A percentile compares a stretch with the other conserved stretches of the same genome.
Conservation (phyloP, 441 rosid species). For the Populus hybrid region DNA sequence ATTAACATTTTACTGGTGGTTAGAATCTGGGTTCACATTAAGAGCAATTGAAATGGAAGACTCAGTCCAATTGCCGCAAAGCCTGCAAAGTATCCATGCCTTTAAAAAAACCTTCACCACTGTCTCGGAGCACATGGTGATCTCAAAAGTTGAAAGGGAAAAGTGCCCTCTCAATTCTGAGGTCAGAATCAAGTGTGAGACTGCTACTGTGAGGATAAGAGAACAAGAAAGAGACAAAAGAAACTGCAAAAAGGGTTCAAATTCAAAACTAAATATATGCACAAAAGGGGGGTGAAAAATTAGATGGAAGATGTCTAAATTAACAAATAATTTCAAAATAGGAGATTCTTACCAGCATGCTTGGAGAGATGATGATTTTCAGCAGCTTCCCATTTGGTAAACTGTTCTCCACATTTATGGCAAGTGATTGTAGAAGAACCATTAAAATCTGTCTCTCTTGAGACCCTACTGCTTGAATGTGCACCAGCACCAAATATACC, state of each 20-base stretch:
- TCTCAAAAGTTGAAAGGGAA: slow-evolving; percentile 7
- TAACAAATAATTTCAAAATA: background rate
- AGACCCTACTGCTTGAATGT: slow-evolving; percentile 50
- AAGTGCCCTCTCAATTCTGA: slow-evolving; percentile 10
- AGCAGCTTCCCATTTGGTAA: slow-evolving; percentile 84
- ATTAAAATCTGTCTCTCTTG: slow-evolving; percentile 58
- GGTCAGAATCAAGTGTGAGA: slow-evolving; percentile 17
- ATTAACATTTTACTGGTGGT: background rate
- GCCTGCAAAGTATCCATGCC: background rate
- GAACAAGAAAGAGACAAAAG: slow-evolving; percentile 1
- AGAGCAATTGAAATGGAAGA: background rate
- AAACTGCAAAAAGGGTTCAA: background rate
- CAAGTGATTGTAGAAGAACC: slow-evolving; percentile 63
- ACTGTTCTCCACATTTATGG: slow-evolving; percentile 95
- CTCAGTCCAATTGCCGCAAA: background rate
- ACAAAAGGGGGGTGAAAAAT: background rate
- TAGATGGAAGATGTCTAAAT: background rate
- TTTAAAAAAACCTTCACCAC: background rate
- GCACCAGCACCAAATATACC: slow-evolving; percentile 28
- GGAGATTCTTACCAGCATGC: slow-evolving; percentile 69
- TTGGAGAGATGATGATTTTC: slow-evolving; percentile 93
- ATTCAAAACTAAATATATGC: slow-evolving; percentile 8
- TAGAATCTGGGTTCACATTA: background rate
- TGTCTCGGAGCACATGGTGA: background rate
- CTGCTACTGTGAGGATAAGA: slow-evolving; percentile 13